A percentile compares a stretch with the other conserved stretches of the same genome.
Conservation (phyloP, 306 rosid genomes). For the Spatholobus suberectus region DNA sequence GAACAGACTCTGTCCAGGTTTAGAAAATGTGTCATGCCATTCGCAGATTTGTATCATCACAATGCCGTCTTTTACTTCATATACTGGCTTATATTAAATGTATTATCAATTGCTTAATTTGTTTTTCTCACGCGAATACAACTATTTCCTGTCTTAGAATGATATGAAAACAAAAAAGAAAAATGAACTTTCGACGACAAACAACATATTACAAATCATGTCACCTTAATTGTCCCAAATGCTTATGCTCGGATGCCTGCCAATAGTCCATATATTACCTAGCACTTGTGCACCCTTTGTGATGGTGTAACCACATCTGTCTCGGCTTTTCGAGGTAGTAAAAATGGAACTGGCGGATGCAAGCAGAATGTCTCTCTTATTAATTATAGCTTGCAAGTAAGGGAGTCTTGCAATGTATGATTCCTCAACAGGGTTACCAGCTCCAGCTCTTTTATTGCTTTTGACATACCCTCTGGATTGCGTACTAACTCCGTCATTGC, state of each 20-base stretch:
- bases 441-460: no score
- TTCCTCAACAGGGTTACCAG: no score
- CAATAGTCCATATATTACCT: background rate
- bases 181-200: no score
- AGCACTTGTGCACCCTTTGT: slow-evolving; percentile 8
- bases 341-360: background rate
- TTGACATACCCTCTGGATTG: background rate
- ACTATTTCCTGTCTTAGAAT: no score
- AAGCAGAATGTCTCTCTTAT: background rate
- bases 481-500: background rate
- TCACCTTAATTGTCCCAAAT: background rate
- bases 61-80: background rate
- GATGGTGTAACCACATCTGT: background rate
- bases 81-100: background rate
- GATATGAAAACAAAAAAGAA: no score
- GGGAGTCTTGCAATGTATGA: no score
- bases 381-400: no score
- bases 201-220: no score
- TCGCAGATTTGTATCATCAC: background rate
- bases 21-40: background rate
- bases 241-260: background rate
- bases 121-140: background rate
- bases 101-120: background rate
- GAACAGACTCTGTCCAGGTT: background rate
- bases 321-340: background rate